Base-by-base conservation (phyloP, 1,139 yeast genomes). In the Yarrowia galli region DNA sequence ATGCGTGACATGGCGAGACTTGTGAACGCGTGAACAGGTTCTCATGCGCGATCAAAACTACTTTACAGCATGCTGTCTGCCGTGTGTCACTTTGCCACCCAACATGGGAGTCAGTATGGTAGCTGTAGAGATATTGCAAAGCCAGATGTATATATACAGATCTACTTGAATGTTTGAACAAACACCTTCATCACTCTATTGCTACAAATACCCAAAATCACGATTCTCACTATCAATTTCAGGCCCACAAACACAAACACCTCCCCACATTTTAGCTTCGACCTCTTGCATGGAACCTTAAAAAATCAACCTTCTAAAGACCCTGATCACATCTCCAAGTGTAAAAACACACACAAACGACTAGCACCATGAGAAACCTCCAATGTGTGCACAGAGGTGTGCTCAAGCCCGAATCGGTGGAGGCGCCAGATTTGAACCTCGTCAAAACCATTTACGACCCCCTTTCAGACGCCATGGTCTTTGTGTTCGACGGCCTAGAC, bases 401-500 rank as follows among this genome's bases (percentile, higher is more conserved):
- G 48, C 68, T 75, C 28, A 48, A 70, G 13, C 74, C 72, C 20
- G 66, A 70, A 28, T 75, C 79, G 0, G 67, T 69, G 40, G 73
- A 73, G 42, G 77, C 71, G 68, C 96, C 95, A 0, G 95, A 88
- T 72, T 79, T 87, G 70, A 82, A 81, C n/a, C 80, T 87, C 9
- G 77, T 81, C 2, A 84, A 83, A 61, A 82, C 95, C 2, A 84
- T 83, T n/a, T 91, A 91, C 73, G 97, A 92, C 75, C 83, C 91
- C 0, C 85, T 89, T 35, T 83, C 89, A 15, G 96, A 91, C 75
- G 84, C 91, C 69, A 82, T 92, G 67, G 86, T 96, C 0, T 84
- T 88, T 72, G 89, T 86, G 2, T 80, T 90, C 69, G 80, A 79
- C 22, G 92, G 87, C 61, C 82, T 86, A 25, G 86, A 85, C 25